Base-by-base conservation (phyloP, 1,284 basidiomycete genomes). In the Ganoderma sp. region DNA sequence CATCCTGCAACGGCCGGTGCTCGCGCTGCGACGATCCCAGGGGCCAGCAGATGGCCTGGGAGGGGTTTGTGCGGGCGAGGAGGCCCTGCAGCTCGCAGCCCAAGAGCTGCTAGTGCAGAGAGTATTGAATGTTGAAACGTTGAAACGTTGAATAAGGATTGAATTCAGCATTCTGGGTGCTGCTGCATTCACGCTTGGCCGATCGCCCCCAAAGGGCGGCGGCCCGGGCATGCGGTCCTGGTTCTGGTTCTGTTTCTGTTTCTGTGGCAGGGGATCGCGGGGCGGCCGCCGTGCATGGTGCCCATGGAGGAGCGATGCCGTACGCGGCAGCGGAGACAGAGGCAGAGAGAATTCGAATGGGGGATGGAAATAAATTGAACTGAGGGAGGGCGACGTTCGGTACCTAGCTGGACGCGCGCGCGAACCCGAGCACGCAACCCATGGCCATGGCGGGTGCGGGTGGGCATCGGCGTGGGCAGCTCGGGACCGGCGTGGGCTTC, bases 341-440 rank as follows among this genome's bases (percentile, higher is more conserved):
- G 25, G 25, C 25, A 28, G 25, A 28, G 25, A 28, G 25, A 28
- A 28, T 28, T 28, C 25, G 43, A 19, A 17, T 2, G 15, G 17
- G 2, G 6, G 43, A 19, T 45, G 7, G 15, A 37, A 37, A 37
- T 9, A 37, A 1, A 37, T 37, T 37, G 34, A 37, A 19, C n/a
- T n/a, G 10, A 14, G 25, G 25, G 48, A 25, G 48, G 22, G 48
- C 48, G 3, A 43, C 43, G 43, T 15, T 25, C 9, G n/a, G 48
- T 50, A 25, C 48, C n/a, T 50, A 50, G 12, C 48, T 50, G 48
- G 48, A 50, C 48, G 48, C 22, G 48, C 48, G 48, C 48, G 48
- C 48, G 48, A 50, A 50, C 48, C 25, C 12, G 22, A 5, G 9
- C 48, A 50, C 25, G 25, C 25, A n/a, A 25, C n/a, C 7, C 3